Evolutionary conservation across 805 yeast genomes (phyloP), one percentile per base, ranked within the genome.

Genomic region (Hanseniaspora nectarophila): DNA sequence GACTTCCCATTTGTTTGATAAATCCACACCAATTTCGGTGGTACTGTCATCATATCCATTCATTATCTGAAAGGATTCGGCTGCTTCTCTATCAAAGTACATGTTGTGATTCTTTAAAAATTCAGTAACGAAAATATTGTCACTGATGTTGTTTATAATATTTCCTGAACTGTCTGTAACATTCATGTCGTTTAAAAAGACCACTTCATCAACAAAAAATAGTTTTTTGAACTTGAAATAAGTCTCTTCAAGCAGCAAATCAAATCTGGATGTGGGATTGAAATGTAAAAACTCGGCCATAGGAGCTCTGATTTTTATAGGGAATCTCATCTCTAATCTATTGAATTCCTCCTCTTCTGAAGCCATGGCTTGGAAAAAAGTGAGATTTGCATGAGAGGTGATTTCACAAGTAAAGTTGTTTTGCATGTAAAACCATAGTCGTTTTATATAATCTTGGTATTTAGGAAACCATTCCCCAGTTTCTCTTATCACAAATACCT

Each of bases 351-450:
- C 70, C 56, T 76, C 74, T 68, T 90, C 98, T 54, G 84, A 80
- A 51, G 79, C 78, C 43, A 78, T 72, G 0, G 97, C 98, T 61
- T 92, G 94, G 64, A 89, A 89, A 64, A 77, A 92, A 0, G 96
- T 86, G 54, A 90, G 73, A 60, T 94, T 83, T 16, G 96, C 82
- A 60, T 87, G 85, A 13, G 98, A 98, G 0, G 97, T 86, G 45
- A 90, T 83, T 67, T 92, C 98, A 69, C 97, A 92, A 12, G 88
- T 92, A 67, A 92, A 92, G 64, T 86, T 85, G 58, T 79, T 80
- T 47, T 76, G 73, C 55, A 74, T 74, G 64, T 84, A 85, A 66
- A 82, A 84, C 63, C 84, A 87, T 71, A 84, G 67, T 52, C 90
- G 69, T 21, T 68, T 68, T 45, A 92, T 69, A 60, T 86, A 90